Conservation (phyloP, 441 rosid species). For the Euphorbia schlechtendalii region DNA sequence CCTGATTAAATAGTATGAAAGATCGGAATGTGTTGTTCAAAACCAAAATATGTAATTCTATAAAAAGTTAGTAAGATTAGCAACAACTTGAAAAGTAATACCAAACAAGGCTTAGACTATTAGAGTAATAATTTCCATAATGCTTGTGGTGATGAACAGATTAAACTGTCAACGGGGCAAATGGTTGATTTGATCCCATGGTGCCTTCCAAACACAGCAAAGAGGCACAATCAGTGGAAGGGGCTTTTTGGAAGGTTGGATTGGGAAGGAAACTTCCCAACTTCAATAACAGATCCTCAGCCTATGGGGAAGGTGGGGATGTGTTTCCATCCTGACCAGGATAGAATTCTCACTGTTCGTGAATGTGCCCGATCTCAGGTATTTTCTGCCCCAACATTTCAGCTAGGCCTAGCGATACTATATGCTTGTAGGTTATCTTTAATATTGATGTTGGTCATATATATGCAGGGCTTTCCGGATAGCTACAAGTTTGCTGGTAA, state of each 20-base stretch:
- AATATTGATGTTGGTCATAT: neutral
- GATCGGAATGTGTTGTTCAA: too few species aligned
- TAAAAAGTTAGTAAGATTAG: neutral
- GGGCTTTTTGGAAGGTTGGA: constrained; percentile 85
- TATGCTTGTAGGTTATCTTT: neutral
- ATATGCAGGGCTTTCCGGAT: constrained; percentile 44
- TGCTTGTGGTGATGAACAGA: constrained; percentile 34
- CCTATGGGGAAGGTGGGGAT: constrained; percentile 93
- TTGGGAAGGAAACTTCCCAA: constrained; percentile 93
- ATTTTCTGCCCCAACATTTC: constrained; percentile 8
- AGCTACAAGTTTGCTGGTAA: constrained; percentile 38
- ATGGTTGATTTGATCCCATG: constrained; percentile 59
- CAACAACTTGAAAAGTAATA: too few species aligned
- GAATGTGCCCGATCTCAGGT: constrained; percentile 93
- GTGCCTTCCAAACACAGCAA: constrained; percentile 75
- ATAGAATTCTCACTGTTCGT: constrained; percentile 74
- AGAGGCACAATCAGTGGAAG: constrained; percentile 77
- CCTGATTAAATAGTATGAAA: too few species aligned
- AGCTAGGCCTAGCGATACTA: neutral
- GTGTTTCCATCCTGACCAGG: constrained; percentile 94
- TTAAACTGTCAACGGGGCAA: constrained; percentile 55
- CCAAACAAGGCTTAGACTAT: too few species aligned
- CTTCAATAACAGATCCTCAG: constrained; percentile 82
- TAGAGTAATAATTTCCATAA: too few species aligned
- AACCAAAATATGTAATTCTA: too few species aligned